phyloP scores from a whole-genome alignment of 163 green algal species.

The Scenedesmus sp. region DNA sequence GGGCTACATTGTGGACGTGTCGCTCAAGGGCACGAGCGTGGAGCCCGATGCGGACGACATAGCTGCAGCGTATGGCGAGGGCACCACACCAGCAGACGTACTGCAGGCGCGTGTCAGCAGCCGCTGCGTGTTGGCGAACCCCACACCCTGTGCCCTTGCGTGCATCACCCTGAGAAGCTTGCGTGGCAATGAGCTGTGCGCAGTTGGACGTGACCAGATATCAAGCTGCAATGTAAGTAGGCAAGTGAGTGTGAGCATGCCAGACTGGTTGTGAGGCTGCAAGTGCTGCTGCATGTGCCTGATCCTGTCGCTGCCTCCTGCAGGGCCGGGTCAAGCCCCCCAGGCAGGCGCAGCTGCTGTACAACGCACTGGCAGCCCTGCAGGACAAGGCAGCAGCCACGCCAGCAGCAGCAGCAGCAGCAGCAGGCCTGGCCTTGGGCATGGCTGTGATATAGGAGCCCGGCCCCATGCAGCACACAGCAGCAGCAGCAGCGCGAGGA shows the following conservation, averaged over 20 bases:
- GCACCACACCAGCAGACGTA: slow-evolving; percentile 55
- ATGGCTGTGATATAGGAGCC: background rate
- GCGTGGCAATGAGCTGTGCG: no score
- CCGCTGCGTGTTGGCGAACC: background rate
- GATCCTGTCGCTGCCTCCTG: background rate
- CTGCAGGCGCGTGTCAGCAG: slow-evolving; percentile 4
- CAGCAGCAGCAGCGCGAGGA: background rate
- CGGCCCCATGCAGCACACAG: background rate
- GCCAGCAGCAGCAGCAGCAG: background rate
- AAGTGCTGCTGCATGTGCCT: background rate
- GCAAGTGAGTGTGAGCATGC: no score
- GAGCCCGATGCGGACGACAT: slow-evolving; percentile 73
- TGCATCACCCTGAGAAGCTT: no score
- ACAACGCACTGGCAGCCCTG: slow-evolving; percentile 39
- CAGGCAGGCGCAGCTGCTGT: slow-evolving; percentile 56
- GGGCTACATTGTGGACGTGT: slow-evolving; percentile 73
- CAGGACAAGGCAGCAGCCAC: slow-evolving; percentile 20
- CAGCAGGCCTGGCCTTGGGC: background rate
- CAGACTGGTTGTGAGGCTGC: background rate
- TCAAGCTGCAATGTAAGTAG: no score
- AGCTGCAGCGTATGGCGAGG: slow-evolving; percentile 63
- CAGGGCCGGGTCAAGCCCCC: slow-evolving; percentile 50
- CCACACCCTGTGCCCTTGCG: no score
- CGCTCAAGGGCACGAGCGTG: slow-evolving; percentile 69
- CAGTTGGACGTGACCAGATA: no score